Base-by-base conservation (phyloP, 495 filamentous ascomycete species). In the Aspergillus mulundensis region DNA sequence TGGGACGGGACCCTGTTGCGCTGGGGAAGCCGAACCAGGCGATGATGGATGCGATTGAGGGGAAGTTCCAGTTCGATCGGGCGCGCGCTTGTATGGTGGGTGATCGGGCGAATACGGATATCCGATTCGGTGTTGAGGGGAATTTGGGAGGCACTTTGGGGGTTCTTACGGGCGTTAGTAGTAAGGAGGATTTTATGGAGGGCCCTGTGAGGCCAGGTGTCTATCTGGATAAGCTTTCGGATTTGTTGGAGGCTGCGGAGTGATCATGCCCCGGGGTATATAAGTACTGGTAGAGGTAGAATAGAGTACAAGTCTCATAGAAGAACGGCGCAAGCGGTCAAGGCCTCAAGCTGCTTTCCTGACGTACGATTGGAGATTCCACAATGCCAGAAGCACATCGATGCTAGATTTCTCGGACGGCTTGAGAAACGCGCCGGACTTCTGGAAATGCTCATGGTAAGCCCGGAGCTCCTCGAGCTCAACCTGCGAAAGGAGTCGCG, bases 41-140 rank as follows among this genome's bases (percentile, higher is more conserved):
- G 11, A 97, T 98, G 94, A 96, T 98, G 94, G 92, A 97, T 73
- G 89, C 95, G 7, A 87, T 98, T 64, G 93, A 97, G 77, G 93
- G 93, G 30, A 96, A 93, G 71, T 96, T 97, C 66, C 76, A 82
- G 52, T 87, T 98, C 50, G 89, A 97, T 66, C 83, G 91, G 38
- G 84, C 76, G 43, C 84, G 83, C 48, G 85, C 95, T 1, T 97
- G 95, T 68, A 99, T 99, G 95, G 84, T 99, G 25, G 94, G 94
- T 5, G 94, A 99, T 72, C 81, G 94, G 39, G 77, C 94, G 46
- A 87, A 97, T 68, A 99, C 94, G 1, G 94, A 99, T 77, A 97
- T 99, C 62, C 83, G 86, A 62, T 99, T 99, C 70, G 94, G 94
- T 11, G 77, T 96, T 57, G 88, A 97, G 69, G 94, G 93, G 0